These are phyloP conservation scores for Linaria vulgaris DNA, from an alignment of 257 asterid genomes.

Conservation along the genomic window DNA sequence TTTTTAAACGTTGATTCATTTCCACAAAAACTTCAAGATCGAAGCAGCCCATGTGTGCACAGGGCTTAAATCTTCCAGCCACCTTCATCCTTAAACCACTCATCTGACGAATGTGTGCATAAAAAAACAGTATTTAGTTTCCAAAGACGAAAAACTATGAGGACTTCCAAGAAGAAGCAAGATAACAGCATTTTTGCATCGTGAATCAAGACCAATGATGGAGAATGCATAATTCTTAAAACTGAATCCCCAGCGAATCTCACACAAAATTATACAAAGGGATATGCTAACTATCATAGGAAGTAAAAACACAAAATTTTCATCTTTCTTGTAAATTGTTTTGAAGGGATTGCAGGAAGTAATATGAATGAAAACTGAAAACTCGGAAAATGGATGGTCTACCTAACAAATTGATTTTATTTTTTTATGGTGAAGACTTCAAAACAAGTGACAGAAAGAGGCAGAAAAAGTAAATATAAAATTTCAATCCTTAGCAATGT, in stretches of 20 bases:
- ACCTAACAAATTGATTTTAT: neutral
- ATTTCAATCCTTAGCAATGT: neutral
- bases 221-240: neutral
- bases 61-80: constrained; percentile 92
- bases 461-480: neutral
- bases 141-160: neutral
- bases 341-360: too few relatives aligned
- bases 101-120: constrained; percentile 51
- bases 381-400: neutral
- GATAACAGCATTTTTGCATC: neutral
- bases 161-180: constrained; percentile 6
- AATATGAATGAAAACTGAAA: neutral
- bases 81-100: constrained; percentile 94
- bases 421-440: neutral
- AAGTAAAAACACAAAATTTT: neutral
- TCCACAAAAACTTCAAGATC: constrained; percentile 95
- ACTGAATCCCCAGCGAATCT: neutral
- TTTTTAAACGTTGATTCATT: constrained; percentile 94
- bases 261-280: neutral
- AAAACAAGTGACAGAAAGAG: neutral
- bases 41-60: constrained; percentile 96
- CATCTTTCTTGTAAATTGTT: too few relatives aligned
- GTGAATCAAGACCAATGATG: neutral
- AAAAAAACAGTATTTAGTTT: constrained; percentile 23
- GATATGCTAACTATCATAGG: neutral